phyloP scores from a whole-genome alignment of 2,329 filamentous ascomycete species.

The Aspergillus hortae region DNA sequence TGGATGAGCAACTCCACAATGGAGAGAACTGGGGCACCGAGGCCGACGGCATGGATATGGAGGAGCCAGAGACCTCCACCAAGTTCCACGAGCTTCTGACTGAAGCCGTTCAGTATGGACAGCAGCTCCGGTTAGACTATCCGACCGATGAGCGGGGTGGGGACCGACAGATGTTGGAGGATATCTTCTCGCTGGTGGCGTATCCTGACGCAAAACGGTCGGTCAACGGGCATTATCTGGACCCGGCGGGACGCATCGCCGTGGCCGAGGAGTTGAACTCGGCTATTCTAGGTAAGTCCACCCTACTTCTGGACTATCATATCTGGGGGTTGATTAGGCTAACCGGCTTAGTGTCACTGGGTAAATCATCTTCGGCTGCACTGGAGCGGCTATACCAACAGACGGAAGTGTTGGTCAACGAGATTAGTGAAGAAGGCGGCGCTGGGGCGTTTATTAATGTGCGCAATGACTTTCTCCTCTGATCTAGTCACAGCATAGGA shows the following conservation, averaged over 20 bases:
- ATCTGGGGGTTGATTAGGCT: conserved; percentile 1
- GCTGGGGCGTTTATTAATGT: conserved; percentile 79
- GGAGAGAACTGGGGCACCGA: conserved; percentile 27
- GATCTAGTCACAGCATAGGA: conserved; percentile 8
- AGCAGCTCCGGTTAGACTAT: conserved; percentile 74
- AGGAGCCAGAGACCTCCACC: conserved; percentile 39
- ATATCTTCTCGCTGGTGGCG: conserved; percentile 84
- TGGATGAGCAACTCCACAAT: conserved; percentile 49
- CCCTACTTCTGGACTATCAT: conserved; percentile 3
- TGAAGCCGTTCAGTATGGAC: conserved; percentile 75
- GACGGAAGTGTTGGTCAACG: conserved; percentile 79
- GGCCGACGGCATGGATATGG: conserved; percentile 54
- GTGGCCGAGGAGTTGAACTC: conserved; percentile 94
- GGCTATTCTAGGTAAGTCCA: conserved; percentile 73
- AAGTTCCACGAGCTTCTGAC: conserved; percentile 55
- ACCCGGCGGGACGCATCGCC: conserved; percentile 66
- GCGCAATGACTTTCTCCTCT: conserved; percentile 46
- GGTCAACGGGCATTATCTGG: conserved; percentile 73
- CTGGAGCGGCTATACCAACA: conserved; percentile 83
- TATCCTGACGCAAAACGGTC: conserved; percentile 78
- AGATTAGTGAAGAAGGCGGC: conserved; percentile 74
- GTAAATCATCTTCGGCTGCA: conserved; percentile 82
- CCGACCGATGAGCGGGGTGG: conserved; percentile 66
- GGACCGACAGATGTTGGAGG: conserved; percentile 68
- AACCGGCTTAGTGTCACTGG: conserved; percentile 68